Percentiles rank a stretch among this genome's conserved stretches.
Evolutionary conservation across 495 filamentous ascomycete genomes (phyloP).

Genomic region (Penicillium maclennaniae): DNA sequence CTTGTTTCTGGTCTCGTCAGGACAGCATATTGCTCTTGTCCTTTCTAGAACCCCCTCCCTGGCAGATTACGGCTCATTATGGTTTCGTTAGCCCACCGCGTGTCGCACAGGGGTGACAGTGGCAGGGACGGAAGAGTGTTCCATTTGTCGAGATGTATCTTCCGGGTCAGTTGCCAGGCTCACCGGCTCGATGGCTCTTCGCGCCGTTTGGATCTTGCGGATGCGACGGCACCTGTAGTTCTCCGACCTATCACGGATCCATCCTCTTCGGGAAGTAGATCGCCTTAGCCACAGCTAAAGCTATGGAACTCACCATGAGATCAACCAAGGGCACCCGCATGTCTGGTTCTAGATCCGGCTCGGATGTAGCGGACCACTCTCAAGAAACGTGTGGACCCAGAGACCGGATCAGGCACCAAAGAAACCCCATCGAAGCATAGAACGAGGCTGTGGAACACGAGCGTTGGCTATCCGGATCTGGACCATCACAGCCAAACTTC

Average conservation of each 20-base stretch:
- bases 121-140: not conserved
- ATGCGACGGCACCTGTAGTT: constrained; percentile 9
- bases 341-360: not conserved
- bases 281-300: not conserved
- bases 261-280: no score
- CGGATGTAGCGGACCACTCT: constrained; percentile 3
- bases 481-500: not conserved
- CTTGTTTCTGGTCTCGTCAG: not conserved
- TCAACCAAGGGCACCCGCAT: not conserved
- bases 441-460: not conserved
- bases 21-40: not conserved
- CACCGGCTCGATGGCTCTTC: constrained; percentile 8
- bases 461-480: constrained; percentile 1
- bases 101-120: constrained; percentile 9
- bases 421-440: not conserved
- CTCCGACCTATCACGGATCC: not conserved
- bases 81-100: constrained; percentile 18
- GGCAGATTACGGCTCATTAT: constrained; percentile 11
- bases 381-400: constrained; percentile 1
- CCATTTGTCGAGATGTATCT: not conserved
- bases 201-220: not conserved
- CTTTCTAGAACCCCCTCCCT: not conserved
- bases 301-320: not conserved
- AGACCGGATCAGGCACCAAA: not conserved
- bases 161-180: constrained; percentile 20